Evolutionary conservation across 176 grass and related monocot genomes (phyloP), one percentile per base, ranked within the genome.

Genomic region (Oryza officinalis): DNA sequence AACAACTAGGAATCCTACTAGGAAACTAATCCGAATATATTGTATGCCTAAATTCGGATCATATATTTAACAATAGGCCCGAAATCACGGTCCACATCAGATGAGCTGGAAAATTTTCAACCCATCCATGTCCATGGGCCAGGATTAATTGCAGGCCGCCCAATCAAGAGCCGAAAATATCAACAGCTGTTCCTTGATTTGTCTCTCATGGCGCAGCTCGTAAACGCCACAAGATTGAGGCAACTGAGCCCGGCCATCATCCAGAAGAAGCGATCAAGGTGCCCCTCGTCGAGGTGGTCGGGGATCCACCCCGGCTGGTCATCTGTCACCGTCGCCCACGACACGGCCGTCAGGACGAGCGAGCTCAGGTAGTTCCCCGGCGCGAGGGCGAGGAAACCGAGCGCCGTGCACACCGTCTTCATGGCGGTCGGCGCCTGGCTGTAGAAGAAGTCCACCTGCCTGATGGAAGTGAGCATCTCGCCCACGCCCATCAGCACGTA

Each of bases 401-500:
- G 75, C 60, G 91, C 76, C 27, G 72, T 93, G 68, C 91, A 90
- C 37, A 90, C 80, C 67, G 72, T 93, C 81, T 87, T 85, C 91
- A 93, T 93, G 6, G 88, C 41, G 2, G 89, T 41, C 43, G 91
- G 85, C 67, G 91, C 87, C 83, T 93, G 87, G 38, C 76, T 70
- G 72, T 88, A 93, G 87, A 93, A 93, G 68, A 93, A 90, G 30
- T 93, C 88, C 2, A 93, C 78, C 52, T 88, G 87, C 8, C 84
- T 61, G 49, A 88, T 72, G 17, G 71, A 71, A 20, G 69, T 76
- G 57, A 93, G 82, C 41, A 90, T 37, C 49, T 93, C 88, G 6
- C 85, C 74, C 8, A 67, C 78, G 10, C 81, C 91, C 20, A 90
- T 31, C 49, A 90, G 26, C 27, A 44, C 46, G 88, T 85, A 89